phyloP scores from a whole-genome alignment of 2,329 filamentous ascomycete genomes.

The Didymella glomerata region DNA sequence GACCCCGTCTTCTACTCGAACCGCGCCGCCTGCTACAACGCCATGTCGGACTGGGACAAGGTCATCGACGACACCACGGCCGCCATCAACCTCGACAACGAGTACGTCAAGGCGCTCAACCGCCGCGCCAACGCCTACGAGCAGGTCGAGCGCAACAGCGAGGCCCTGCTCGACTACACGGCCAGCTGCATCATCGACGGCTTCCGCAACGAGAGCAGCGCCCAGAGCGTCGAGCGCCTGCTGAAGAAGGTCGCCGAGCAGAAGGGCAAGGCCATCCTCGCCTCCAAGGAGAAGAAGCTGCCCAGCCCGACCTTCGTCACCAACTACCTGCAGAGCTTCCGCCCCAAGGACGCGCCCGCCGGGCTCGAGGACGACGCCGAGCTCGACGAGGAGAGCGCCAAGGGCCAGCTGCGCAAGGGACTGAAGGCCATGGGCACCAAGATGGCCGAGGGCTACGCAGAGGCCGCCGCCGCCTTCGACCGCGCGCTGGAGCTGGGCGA shows the following conservation, averaged over 20 bases:
- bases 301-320: slow-evolving; percentile 96
- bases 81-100: slow-evolving; percentile 88
- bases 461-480: slow-evolving; percentile 85
- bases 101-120: slow-evolving; percentile 98
- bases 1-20: slow-evolving; percentile 99
- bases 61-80: slow-evolving; percentile 97
- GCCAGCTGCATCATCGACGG: slow-evolving; percentile 99
- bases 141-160: slow-evolving; percentile 87
- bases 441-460: slow-evolving; percentile 90
- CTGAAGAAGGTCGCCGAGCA: slow-evolving; percentile 96
- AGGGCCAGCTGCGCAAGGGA: slow-evolving; percentile 85
- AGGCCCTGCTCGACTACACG: slow-evolving; percentile 96
- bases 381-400: slow-evolving; percentile 77
- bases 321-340: slow-evolving; percentile 99
- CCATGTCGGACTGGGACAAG: slow-evolving; percentile 90
- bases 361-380: slow-evolving; percentile 86
- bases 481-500: slow-evolving; percentile 84
- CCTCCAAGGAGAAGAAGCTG: slow-evolving; percentile 80
- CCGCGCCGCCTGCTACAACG: slow-evolving; percentile 96
- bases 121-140: slow-evolving; percentile 96
- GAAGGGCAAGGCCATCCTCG: slow-evolving; percentile 89
- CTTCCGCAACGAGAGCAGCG: slow-evolving; percentile 90
- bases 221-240: slow-evolving; percentile 87
- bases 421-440: slow-evolving; percentile 82
- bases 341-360: slow-evolving; percentile 77